Evolutionary conservation across 2,329 filamentous ascomycete genomes (phyloP).

Genomic region (Whalleya microplaca): DNA sequence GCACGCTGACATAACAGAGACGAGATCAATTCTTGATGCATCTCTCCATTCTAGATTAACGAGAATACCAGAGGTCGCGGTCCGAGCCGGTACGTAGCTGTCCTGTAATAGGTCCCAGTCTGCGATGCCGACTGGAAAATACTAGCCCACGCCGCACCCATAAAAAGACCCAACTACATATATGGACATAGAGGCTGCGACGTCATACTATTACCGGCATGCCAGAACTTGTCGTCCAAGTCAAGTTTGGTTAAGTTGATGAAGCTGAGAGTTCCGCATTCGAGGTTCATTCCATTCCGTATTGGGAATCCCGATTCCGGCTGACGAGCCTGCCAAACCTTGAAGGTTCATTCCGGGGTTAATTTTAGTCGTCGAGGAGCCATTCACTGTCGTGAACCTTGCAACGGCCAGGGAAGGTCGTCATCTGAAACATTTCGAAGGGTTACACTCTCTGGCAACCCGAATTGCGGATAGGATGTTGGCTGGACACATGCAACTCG

Average conservation of each 20-base stretch:
- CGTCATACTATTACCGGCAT: neutral
- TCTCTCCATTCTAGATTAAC: slow-evolving; percentile 24
- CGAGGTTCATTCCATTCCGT: too few species aligned
- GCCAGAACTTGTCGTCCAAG: neutral
- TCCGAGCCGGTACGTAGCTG: slow-evolving; percentile 32
- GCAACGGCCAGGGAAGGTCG: slow-evolving; percentile 23
- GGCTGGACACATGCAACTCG: slow-evolving; percentile 38
- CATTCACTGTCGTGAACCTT: slow-evolving; percentile 21
- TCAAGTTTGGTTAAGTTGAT: too few species aligned
- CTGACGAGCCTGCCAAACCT: neutral
- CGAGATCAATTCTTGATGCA: slow-evolving; percentile 17
- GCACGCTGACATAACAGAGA: slow-evolving; percentile 29
- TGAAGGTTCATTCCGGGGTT: neutral
- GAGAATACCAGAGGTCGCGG: slow-evolving; percentile 30
- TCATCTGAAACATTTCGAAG: slow-evolving; percentile 32
- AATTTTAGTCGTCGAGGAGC: slow-evolving; percentile 3
- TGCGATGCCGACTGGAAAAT: slow-evolving; percentile 8
- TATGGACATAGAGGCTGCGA: neutral
- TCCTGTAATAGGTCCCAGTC: neutral
- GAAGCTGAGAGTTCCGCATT: too few species aligned
- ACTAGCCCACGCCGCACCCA: slow-evolving; percentile 1
- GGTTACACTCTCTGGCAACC: slow-evolving; percentile 28
- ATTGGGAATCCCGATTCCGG: neutral
- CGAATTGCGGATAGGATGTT: slow-evolving; percentile 31
- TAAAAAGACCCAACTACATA: neutral